A percentile compares a stretch with the other conserved stretches of the same genome.
Conservation (phyloP, 371 early-diverging fungal genomes). For the Circinella minor region DNA sequence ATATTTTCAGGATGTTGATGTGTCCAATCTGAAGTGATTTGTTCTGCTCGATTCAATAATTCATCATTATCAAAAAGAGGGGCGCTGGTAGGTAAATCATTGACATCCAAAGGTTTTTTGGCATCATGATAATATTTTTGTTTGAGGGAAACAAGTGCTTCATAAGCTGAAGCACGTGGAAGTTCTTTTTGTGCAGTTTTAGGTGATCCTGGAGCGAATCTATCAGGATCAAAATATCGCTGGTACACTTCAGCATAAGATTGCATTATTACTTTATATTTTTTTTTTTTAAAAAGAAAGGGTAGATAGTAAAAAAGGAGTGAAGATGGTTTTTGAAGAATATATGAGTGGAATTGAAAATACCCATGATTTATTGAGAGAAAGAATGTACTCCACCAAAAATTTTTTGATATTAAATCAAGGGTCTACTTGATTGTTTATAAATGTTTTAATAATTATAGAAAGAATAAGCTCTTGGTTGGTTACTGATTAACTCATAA, state of each 20-base stretch:
- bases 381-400: background rate
- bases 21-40: constrained; percentile 9
- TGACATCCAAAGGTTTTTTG: constrained; percentile 2
- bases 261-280: background rate
- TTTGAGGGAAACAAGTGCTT: constrained; percentile 10
- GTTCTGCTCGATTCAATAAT: constrained; percentile 1
- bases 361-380: background rate
- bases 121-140: constrained; percentile 8
- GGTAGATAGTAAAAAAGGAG: background rate
- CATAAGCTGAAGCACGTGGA: constrained; percentile 12
- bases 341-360: background rate
- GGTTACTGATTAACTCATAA: too few relatives aligned
- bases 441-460: too few relatives aligned
- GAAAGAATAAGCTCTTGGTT: too few relatives aligned
- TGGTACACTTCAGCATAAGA: constrained; percentile 10
- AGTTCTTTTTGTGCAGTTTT: constrained; percentile 9
- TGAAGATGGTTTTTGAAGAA: background rate
- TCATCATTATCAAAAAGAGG: constrained; percentile 15
- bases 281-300: background rate
- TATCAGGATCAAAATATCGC: constrained; percentile 10
- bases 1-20: background rate
- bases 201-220: constrained; percentile 6
- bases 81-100: constrained; percentile 11
- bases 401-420: background rate
- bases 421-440: background rate